These are phyloP conservation scores for Allomyces arbusculus DNA, from an alignment of 192 early-diverging fungal genomes.

Conservation along the genomic window DNA sequence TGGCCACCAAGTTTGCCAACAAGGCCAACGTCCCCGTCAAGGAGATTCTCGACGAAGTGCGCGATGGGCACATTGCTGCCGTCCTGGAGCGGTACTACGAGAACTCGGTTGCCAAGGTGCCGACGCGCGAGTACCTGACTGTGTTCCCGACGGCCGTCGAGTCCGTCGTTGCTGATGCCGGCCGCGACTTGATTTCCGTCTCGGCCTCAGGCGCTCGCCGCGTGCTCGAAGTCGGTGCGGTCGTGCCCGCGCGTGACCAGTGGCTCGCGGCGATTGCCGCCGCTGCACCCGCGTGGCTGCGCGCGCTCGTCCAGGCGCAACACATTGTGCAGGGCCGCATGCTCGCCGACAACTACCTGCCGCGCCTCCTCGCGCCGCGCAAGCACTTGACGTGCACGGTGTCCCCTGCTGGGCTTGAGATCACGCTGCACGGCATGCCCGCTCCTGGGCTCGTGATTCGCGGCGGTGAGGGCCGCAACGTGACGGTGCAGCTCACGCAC, in stretches of 20 bases:
- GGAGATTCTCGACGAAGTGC: conserved; percentile 68
- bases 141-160: conserved; percentile 9
- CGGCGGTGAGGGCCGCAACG: conserved; percentile 9
- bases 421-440: conserved; percentile 16
- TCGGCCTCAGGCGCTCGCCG: conserved; percentile 17
- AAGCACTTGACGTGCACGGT: conserved; percentile 28
- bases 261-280: conserved; percentile 62
- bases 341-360: conserved; percentile 39
- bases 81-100: conserved; percentile 53
- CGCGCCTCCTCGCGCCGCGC: conserved; percentile 42
- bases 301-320: conserved; percentile 53
- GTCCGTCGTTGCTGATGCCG: not conserved
- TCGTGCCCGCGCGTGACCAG: conserved; percentile 27
- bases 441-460: no score
- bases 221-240: conserved; percentile 36
- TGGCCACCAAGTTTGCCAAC: conserved; percentile 52
- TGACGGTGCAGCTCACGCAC: conserved; percentile 25
- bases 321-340: conserved; percentile 58
- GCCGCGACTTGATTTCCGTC: conserved; percentile 16
- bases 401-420: conserved; percentile 7
- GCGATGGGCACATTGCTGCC: conserved; percentile 51
- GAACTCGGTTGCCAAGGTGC: conserved; percentile 35
- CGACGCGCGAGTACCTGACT: conserved; percentile 61
- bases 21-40: conserved; percentile 65
- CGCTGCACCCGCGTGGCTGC: conserved; percentile 55